Evolutionary conservation across 2,329 filamentous ascomycete genomes (phyloP).

Genomic region (Zasmidium angulare): DNA sequence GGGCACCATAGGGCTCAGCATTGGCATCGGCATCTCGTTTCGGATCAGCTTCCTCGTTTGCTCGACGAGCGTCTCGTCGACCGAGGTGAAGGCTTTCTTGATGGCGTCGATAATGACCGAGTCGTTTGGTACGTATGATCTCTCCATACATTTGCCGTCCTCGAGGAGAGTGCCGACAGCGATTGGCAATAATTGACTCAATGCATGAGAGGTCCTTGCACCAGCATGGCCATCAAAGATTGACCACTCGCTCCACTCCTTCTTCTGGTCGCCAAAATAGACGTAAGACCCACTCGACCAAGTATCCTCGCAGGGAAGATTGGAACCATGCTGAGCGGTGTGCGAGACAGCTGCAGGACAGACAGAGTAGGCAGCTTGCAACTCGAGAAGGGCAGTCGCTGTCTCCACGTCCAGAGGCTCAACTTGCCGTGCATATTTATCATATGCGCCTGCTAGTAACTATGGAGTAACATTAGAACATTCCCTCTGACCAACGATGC

Average conservation of each 20-base stretch:
- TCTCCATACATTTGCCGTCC: constrained; percentile 20
- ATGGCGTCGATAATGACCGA: constrained; percentile 38
- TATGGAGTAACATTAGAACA: constrained; percentile 9
- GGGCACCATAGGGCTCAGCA: no score
- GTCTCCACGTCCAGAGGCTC: constrained; percentile 23
- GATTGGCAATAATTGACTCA: constrained; percentile 25
- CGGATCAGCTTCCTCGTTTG: constrained; percentile 15
- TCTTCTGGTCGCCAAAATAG: constrained; percentile 21
- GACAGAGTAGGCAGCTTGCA: constrained; percentile 23
- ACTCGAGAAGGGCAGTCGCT: constrained; percentile 23
- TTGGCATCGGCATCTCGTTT: not conserved
- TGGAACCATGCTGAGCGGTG: constrained; percentile 27
- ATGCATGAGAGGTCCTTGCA: constrained; percentile 28
- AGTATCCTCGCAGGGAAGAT: constrained; percentile 33
- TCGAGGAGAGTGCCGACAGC: constrained; percentile 24
- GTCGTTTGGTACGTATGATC: constrained; percentile 26
- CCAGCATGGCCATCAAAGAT: constrained; percentile 46
- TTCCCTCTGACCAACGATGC: not conserved
- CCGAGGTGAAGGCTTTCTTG: constrained; percentile 39
- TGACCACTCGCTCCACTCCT: constrained; percentile 36
- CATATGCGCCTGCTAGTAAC: constrained; percentile 21
- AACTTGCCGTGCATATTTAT: constrained; percentile 17
- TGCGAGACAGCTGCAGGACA: constrained; percentile 27
- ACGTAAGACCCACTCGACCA: constrained; percentile 22
- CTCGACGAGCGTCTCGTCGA: constrained; percentile 41